Evolutionary conservation across 1,284 basidiomycete genomes (phyloP), one percentile per base, ranked within the genome.

Genomic region (Stygiomarasmius scandens): DNA sequence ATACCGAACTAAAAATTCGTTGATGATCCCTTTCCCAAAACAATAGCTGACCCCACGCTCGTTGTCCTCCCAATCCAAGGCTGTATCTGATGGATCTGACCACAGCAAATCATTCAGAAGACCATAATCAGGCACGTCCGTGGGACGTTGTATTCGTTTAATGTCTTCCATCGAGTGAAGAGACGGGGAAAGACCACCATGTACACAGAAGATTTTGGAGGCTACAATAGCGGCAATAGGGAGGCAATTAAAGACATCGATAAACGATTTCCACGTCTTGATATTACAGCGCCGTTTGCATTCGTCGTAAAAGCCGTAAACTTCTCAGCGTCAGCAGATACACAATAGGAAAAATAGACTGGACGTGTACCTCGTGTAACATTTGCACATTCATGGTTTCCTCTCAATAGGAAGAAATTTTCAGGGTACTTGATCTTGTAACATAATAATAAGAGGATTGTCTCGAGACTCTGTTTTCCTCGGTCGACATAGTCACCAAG

Each of bases 391-490:
- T 99, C 97, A 76, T 99, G 97, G 74, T 99, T 99, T 49, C 97
- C 97, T 66, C 97, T 86, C 49, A 99, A 79, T 29, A 99, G 80
- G 81, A 99, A 99, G 79, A 99, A 99, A 80, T 99, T 99, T 78
- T 99, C 97, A 2, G 97, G 97, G 75, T 96, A 99, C 77, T 99
- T 99, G 80, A 98, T 93, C 82, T 99, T 99, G 86, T 99, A 99
- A 75, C 96, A 98, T 36, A 99, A 81, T 34, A 99, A 81, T 49
- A 99, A 84, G 27, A 98, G 84, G 67, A 99, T 99, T 10, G 97
- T 99, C 75, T 99, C 97, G 56, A 99, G 84, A 67, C 92, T 95
- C 77, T 99, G 97, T 79, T 99, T 99, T 56, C 97, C 97, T 63
- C 97, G 83, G 76, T 99, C 97, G 65, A 99, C 97, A 68, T 99